Percentiles rank a stretch among this genome's conserved stretches.
phyloP scores from a whole-genome alignment of 371 early-diverging fungal genomes.

The Mortierella sp. region DNA sequence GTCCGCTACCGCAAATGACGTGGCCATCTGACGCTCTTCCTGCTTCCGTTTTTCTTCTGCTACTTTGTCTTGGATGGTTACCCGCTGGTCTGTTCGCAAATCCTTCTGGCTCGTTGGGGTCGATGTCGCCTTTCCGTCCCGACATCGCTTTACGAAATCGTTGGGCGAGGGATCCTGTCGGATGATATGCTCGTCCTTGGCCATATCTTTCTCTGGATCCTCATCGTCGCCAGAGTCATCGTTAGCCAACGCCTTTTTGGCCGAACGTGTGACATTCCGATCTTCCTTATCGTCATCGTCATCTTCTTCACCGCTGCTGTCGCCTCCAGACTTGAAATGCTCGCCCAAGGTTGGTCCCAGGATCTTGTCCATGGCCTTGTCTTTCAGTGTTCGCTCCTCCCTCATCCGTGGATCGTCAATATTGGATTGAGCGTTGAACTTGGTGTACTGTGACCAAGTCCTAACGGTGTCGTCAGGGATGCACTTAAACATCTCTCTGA shows the following conservation, averaged over 20 bases:
- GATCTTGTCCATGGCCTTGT: slow-evolving; percentile 59
- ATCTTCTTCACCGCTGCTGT: slow-evolving; percentile 46
- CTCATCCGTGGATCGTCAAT: slow-evolving; percentile 51
- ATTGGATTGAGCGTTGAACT: slow-evolving; percentile 60
- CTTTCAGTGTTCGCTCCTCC: slow-evolving; percentile 55
- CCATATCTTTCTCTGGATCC: slow-evolving; percentile 4
- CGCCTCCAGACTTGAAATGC: slow-evolving; percentile 31
- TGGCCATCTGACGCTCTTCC: slow-evolving; percentile 3
- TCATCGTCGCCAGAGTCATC: slow-evolving; percentile 33
- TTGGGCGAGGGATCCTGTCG: slow-evolving; percentile 11
- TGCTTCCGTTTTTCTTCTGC: slow-evolving; percentile 2
- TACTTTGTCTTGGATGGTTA: slow-evolving; percentile 13
- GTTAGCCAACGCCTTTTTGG: slow-evolving; percentile 14
- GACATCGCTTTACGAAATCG: neutral
- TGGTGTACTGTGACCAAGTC: slow-evolving; percentile 68
- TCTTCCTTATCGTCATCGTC: slow-evolving; percentile 20
- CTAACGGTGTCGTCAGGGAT: slow-evolving; percentile 74
- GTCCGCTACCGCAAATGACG: neutral
- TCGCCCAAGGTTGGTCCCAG: slow-evolving; percentile 43
- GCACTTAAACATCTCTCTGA: slow-evolving; percentile 72
- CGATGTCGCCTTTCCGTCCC: neutral
- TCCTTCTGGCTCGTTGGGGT: neutral
- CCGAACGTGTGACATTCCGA: neutral
- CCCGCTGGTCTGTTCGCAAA: slow-evolving; percentile 26
- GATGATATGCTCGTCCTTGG: slow-evolving; percentile 12